phyloP scores from a whole-genome alignment of 2,329 filamentous ascomycete genomes.

The Apiospora marii region DNA sequence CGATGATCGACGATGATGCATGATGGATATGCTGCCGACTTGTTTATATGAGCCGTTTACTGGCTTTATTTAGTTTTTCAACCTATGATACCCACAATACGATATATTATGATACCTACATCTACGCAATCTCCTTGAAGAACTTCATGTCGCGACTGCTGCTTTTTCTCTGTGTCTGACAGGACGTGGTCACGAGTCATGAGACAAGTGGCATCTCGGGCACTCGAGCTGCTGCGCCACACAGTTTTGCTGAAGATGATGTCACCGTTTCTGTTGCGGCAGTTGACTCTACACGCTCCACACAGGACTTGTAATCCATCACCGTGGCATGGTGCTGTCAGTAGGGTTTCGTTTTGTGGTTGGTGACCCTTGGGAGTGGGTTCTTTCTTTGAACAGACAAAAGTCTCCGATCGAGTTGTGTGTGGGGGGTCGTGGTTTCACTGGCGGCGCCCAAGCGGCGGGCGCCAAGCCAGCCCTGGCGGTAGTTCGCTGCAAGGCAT shows the following conservation, averaged over 20 bases:
- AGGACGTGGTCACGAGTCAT: neutral
- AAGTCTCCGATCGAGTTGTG: too few relatives aligned
- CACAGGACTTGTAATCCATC: neutral
- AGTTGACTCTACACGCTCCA: neutral
- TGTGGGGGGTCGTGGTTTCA: too few relatives aligned
- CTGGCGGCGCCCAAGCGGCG: too few relatives aligned
- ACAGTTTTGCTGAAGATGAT: neutral
- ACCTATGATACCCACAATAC: constrained; percentile 4
- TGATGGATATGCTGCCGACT: neutral
- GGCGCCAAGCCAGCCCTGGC: too few relatives aligned
- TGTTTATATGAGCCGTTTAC: neutral
- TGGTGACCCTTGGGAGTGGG: too few relatives aligned
- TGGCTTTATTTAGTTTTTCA: neutral
- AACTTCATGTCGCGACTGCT: neutral
- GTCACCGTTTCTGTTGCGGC: neutral
- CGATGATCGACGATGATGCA: too few relatives aligned
- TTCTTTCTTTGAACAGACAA: too few relatives aligned
- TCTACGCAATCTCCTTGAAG: neutral
- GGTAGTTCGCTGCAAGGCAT: too few relatives aligned
- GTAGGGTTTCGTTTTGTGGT: too few relatives aligned
- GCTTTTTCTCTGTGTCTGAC: neutral
- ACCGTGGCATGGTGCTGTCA: too few relatives aligned
- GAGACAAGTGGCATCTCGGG: neutral
- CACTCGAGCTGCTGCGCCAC: too few relatives aligned
- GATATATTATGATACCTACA: neutral